A percentile compares a stretch with the other conserved stretches of the same genome.
These are phyloP conservation scores for Yamadazyma nakazawae DNA, from an alignment of 805 yeast species.

Conservation along the genomic window DNA sequence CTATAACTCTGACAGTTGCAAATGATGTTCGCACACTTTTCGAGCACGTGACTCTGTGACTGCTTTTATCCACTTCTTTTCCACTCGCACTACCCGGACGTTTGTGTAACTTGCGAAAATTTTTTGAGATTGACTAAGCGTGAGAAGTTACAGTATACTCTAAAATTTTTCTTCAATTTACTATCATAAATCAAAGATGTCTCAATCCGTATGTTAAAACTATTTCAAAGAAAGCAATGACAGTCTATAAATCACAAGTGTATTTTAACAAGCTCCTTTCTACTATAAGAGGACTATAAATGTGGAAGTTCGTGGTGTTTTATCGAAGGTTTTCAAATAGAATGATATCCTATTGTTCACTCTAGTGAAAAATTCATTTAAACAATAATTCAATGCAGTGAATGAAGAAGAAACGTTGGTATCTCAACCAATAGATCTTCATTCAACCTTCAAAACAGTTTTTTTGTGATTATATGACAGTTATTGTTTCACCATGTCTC, in stretches of 20 bases:
- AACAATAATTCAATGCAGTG: background rate
- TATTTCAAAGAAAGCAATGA: background rate
- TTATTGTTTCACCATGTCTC: background rate
- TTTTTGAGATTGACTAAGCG: slow-evolving; percentile 11
- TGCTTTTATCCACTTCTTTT: slow-evolving; percentile 8
- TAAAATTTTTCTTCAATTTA: slow-evolving; percentile 14
- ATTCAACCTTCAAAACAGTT: background rate
- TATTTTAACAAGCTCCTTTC: background rate
- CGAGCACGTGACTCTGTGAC: slow-evolving; percentile 12
- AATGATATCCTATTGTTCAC: background rate
- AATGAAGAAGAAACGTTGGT: background rate
- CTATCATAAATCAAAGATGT: slow-evolving; percentile 15
- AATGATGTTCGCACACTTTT: slow-evolving; percentile 1
- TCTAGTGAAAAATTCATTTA: too few relatives aligned
- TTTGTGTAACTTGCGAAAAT: slow-evolving; percentile 12
- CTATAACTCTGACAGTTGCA: background rate
- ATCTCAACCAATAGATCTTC: too few relatives aligned
- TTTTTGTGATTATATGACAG: background rate
- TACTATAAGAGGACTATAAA: background rate
- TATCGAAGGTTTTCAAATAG: background rate
- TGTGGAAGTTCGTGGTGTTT: background rate
- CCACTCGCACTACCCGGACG: slow-evolving; percentile 4
- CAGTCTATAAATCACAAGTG: background rate
- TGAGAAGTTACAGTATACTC: slow-evolving; percentile 10
- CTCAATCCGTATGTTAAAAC: slow-evolving; percentile 17